Conservation (phyloP, 805 yeast species). For the Kluyveromyces aestuarii region DNA sequence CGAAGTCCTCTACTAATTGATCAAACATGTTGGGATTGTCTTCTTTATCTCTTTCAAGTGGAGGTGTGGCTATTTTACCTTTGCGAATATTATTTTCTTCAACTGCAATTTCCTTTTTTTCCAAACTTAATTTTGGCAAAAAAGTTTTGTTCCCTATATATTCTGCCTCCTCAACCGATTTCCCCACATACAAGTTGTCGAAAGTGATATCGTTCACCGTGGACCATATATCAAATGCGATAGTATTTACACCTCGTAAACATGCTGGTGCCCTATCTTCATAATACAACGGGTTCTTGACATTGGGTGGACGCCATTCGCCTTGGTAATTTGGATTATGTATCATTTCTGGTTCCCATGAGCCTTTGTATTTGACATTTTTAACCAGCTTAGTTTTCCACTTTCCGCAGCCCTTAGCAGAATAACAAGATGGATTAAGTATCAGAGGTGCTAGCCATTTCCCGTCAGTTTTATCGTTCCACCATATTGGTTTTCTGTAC, state of each 20-base stretch:
- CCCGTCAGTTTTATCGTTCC: constrained; percentile 91
- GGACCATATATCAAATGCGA: constrained; percentile 73
- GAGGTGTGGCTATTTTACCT: background rate
- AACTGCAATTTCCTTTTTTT: constrained; percentile 34
- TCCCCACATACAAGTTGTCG: constrained; percentile 81
- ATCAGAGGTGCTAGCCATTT: constrained; percentile 68
- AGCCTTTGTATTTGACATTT: constrained; percentile 68
- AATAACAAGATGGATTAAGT: constrained; percentile 63
- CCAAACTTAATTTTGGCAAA: constrained; percentile 43
- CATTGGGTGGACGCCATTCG: constrained; percentile 58
- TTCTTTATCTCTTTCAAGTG: background rate
- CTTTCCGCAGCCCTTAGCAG: constrained; percentile 63
- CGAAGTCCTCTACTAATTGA: background rate
- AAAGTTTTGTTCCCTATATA: constrained; percentile 70
- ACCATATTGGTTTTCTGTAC: constrained; percentile 58
- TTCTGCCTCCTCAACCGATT: constrained; percentile 79
- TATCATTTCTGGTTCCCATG: constrained; percentile 63
- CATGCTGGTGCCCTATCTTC: constrained; percentile 51
- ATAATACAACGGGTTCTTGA: constrained; percentile 62
- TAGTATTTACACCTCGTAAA: constrained; percentile 55
- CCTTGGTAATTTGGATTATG: constrained; percentile 75
- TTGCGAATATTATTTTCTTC: constrained; percentile 4
- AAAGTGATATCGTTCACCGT: constrained; percentile 68
- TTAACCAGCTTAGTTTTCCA: constrained; percentile 63
- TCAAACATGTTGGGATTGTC: background rate